Base-by-base conservation (phyloP, 805 yeast species). In the Ogataea minuta region DNA sequence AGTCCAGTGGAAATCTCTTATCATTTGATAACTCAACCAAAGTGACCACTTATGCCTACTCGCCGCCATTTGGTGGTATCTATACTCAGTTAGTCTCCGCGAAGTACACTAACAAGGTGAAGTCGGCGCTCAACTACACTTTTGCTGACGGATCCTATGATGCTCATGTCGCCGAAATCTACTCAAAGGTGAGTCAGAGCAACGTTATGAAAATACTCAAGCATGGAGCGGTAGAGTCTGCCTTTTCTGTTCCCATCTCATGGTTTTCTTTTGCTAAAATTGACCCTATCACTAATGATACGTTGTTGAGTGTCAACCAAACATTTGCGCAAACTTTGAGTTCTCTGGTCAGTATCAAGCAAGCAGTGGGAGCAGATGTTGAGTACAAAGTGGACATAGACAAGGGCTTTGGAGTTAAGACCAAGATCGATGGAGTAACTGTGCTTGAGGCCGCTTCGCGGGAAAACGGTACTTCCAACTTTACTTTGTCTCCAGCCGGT, bases 401-500 rank as follows among this genome's bases (percentile, higher is more conserved):
- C 10, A 52, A 60, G 24, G 46, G 40, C 8, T 31, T 49, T 34
- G 42, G 48, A 21, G 42, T 44, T 9, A 21, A 48, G 34, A 41
- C 50, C 31, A 9, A 36, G 28, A 31, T 53, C 12, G 37, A 59
- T 45, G 59, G 61, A 30, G 13, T 45, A 14, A 29, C 42, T 25
- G 39, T 59, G 4, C 36, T 66, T 39, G 45, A 57, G 9, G 45
- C 63, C 17, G 39, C 47, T 19, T 54, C 59, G 7, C 44, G 46
- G 16, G 77, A 74, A 46, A 64, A 67, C 31, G 81, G 79, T 15
- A 62, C 72, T 2, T 71, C 80, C 0, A 45, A 45, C 7, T 73
- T 59, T 48, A 63, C 69, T 1, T 30, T 73, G 3, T 59, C 73
- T 6, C 70, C 71, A n/a, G 30, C 41, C 8, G 77, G 77, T 3